A percentile compares a stretch with the other conserved stretches of the same genome.
Conservation (phyloP, 2,329 filamentous ascomycete genomes). For the Lachnellula hyalina region DNA sequence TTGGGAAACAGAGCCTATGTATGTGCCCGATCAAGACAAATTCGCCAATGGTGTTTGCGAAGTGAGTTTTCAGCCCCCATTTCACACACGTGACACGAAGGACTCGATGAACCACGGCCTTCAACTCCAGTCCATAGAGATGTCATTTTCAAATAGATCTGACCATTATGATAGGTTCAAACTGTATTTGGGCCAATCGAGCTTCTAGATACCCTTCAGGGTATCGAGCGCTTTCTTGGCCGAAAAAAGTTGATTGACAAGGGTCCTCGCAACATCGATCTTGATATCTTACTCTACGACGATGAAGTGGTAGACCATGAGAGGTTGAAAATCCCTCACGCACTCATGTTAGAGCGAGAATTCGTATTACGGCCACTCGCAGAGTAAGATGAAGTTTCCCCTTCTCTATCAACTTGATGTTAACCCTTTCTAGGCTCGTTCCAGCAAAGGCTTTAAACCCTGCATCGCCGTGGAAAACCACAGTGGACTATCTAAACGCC, state of each 20-base stretch:
- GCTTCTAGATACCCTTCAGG: slow-evolving; percentile 75
- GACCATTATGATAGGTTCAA: slow-evolving; percentile 57
- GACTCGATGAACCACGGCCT: too few relatives aligned
- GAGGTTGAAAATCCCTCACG: slow-evolving; percentile 78
- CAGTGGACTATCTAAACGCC: slow-evolving; percentile 56
- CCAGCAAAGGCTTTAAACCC: slow-evolving; percentile 49
- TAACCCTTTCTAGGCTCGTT: slow-evolving; percentile 41
- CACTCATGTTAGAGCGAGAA: slow-evolving; percentile 80
- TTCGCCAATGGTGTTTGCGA: slow-evolving; percentile 93
- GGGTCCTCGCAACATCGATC: slow-evolving; percentile 87
- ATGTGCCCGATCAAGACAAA: slow-evolving; percentile 78
- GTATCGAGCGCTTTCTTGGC: slow-evolving; percentile 75
- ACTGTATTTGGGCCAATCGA: slow-evolving; percentile 70
- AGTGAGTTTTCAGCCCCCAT: slow-evolving; percentile 46
- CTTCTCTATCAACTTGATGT: not conserved
- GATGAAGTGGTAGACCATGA: slow-evolving; percentile 59
- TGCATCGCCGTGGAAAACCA: slow-evolving; percentile 53
- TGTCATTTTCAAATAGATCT: not conserved
- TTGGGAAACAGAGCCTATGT: slow-evolving; percentile 97
- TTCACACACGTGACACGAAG: not conserved
- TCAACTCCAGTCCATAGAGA: too few relatives aligned
- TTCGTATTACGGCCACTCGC: slow-evolving; percentile 87
- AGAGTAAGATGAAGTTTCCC: slow-evolving; percentile 48
- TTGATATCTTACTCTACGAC: slow-evolving; percentile 85
- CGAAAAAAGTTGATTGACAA: slow-evolving; percentile 85